Percentiles rank a stretch among this genome's conserved stretches.
phyloP scores from a whole-genome alignment of 78 protist genomes.

The Dictyostelium citrinum region DNA sequence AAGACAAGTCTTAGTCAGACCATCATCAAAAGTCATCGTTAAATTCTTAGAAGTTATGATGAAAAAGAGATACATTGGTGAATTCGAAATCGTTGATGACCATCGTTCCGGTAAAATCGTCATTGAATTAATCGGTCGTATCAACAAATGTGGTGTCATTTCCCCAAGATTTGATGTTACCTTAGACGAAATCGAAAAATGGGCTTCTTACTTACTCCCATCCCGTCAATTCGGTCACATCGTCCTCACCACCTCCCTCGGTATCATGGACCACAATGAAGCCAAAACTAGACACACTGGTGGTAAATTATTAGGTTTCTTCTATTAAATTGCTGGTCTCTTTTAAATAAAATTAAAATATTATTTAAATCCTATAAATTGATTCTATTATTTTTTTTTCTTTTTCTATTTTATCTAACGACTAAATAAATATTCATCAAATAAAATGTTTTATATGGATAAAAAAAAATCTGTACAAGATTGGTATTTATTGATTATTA shows the following conservation, averaged over 20 bases:
- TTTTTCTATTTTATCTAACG: background rate
- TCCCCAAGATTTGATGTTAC: conserved; percentile 97
- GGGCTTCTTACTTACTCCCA: conserved; percentile 97
- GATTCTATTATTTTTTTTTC: background rate
- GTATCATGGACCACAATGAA: conserved; percentile 99
- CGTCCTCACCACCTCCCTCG: conserved; percentile 99
- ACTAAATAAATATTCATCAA: no score
- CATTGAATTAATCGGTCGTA: conserved; percentile 98
- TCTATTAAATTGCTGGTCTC: conserved; percentile 8
- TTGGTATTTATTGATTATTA: background rate
- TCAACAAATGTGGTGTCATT: conserved; percentile 99
- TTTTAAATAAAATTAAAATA: background rate
- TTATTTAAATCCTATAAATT: background rate
- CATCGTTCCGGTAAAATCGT: conserved; percentile 99
- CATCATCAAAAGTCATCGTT: conserved; percentile 98
- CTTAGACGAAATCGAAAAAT: conserved; percentile 79
- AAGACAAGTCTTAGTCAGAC: conserved; percentile 99
- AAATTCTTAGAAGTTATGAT: conserved; percentile 99
- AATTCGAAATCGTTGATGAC: conserved; percentile 99
- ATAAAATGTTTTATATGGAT: no score
- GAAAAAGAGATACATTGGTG: conserved; percentile 99
- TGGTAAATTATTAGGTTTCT: conserved; percentile 65
- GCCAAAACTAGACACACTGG: conserved; percentile 97
- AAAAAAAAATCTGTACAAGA: no score
- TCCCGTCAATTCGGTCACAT: conserved; percentile 99